A percentile compares a stretch with the other conserved stretches of the same genome.
Conservation (phyloP, 352 stramenopile genomes). For the Thraustochytrium striatum region DNA sequence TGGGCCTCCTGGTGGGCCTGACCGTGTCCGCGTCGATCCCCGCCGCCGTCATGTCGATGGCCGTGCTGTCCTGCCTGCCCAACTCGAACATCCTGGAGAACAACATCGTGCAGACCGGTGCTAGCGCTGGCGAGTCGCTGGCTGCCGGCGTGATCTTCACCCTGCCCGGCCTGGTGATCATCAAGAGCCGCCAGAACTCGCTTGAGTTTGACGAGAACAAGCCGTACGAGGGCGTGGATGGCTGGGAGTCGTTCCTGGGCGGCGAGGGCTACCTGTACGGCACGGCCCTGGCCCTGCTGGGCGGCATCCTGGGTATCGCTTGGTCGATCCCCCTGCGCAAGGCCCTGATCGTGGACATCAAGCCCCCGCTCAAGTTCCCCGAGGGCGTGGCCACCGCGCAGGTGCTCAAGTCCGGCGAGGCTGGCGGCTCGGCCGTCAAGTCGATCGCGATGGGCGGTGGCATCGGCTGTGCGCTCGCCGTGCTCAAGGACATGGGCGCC, state of each 20-base stretch:
- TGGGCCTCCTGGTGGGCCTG: conserved; percentile 44
- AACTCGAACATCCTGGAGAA: conserved; percentile 46
- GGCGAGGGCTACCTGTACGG: conserved; percentile 31
- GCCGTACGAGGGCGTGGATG: conserved; percentile 16
- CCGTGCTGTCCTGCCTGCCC: conserved; percentile 5
- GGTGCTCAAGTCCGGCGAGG: conserved; percentile 36
- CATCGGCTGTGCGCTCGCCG: conserved; percentile 29
- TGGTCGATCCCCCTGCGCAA: conserved; percentile 41
- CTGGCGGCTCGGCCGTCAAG: conserved; percentile 39
- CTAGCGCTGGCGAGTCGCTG: conserved; percentile 38
- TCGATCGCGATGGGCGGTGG: background rate
- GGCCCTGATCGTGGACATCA: conserved; percentile 42
- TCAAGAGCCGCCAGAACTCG: background rate
- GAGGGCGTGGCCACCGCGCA: conserved; percentile 48
- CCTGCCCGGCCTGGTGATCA: conserved; percentile 46
- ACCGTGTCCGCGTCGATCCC: conserved; percentile 50
- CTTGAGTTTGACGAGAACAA: background rate
- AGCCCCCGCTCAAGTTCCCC: conserved; percentile 45
- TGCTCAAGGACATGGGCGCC: conserved; percentile 18
- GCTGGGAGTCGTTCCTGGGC: conserved; percentile 30
- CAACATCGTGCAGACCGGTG: conserved; percentile 49
- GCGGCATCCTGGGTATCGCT: conserved; percentile 41
- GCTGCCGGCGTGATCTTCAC: conserved; percentile 49
- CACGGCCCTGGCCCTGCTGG: conserved; percentile 26
- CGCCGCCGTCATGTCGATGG: conserved; percentile 44